phyloP scores from a whole-genome alignment of 2,329 filamentous ascomycete species.

The Penicillium hordei region DNA sequence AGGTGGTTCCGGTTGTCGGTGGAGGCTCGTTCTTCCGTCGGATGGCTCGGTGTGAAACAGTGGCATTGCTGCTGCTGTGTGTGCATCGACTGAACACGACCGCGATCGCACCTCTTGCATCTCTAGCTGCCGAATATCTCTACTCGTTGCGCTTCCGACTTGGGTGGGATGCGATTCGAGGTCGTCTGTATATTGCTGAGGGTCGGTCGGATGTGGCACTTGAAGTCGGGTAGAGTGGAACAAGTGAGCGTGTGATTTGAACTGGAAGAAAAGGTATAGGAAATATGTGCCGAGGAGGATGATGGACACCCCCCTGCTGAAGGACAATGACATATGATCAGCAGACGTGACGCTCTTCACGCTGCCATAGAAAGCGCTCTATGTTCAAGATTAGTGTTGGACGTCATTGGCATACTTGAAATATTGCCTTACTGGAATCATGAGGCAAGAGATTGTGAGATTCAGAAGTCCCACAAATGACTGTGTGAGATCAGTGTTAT shows the following conservation, averaged over 20 bases:
- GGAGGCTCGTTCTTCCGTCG: background rate
- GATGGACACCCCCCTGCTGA: constrained; percentile 63
- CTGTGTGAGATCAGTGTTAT: constrained; percentile 88
- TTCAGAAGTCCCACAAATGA: constrained; percentile 89
- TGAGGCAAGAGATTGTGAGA: constrained; percentile 80
- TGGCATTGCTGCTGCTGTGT: constrained; percentile 9
- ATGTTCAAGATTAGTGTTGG: background rate
- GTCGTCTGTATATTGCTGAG: constrained; percentile 7
- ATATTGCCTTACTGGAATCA: constrained; percentile 65
- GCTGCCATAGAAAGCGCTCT: constrained; percentile 82
- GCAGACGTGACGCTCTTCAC: constrained; percentile 58
- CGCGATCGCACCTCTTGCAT: constrained; percentile 15
- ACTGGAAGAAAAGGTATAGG: constrained; percentile 21
- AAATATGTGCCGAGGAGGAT: constrained; percentile 1
- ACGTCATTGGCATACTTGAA: constrained; percentile 30
- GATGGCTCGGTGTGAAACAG: background rate
- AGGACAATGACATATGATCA: constrained; percentile 68
- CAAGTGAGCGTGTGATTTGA: constrained; percentile 6
- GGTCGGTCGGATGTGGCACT: background rate
- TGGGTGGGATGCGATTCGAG: constrained; percentile 9
- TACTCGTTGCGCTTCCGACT: constrained; percentile 1
- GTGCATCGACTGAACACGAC: constrained; percentile 2
- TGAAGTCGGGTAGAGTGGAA: constrained; percentile 1
- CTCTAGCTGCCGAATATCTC: constrained; percentile 4
- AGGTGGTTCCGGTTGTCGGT: background rate